These are phyloP conservation scores for Aspergillus proliferans DNA, from an alignment of 2,329 filamentous ascomycete species.

Conservation along the genomic window DNA sequence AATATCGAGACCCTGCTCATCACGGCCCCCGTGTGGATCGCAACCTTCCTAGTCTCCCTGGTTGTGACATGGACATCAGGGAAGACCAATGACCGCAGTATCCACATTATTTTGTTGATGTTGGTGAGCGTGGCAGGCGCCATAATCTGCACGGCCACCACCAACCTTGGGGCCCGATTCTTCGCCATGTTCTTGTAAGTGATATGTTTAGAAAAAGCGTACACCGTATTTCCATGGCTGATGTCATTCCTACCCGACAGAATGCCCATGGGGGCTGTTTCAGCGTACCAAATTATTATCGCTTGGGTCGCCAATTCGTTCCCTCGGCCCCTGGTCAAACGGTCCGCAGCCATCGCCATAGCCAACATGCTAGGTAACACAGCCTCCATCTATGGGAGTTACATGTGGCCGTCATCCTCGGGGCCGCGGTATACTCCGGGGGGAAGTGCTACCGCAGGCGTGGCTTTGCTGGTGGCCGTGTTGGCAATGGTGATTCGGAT, in stretches of 20 bases:
- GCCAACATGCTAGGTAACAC: slow-evolving; percentile 39
- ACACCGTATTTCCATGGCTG: no score
- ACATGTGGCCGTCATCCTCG: slow-evolving; percentile 30
- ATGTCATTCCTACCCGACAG: slow-evolving; percentile 4
- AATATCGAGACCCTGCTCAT: slow-evolving; percentile 43
- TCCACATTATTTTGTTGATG: slow-evolving; percentile 52
- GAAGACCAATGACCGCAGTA: slow-evolving; percentile 49
- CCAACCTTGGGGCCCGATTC: slow-evolving; percentile 48
- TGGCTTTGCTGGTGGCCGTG: slow-evolving; percentile 29
- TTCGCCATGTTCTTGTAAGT: slow-evolving; percentile 55
- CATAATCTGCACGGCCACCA: slow-evolving; percentile 49
- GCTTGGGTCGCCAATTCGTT: slow-evolving; percentile 40
- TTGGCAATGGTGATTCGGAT: slow-evolving; percentile 30
- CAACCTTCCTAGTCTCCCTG: slow-evolving; percentile 49
- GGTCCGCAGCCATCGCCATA: slow-evolving; percentile 37
- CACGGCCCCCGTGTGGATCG: slow-evolving; percentile 50
- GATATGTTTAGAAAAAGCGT: no score
- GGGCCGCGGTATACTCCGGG: slow-evolving; percentile 34
- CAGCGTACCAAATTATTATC: slow-evolving; percentile 39
- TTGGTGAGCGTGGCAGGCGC: slow-evolving; percentile 49
- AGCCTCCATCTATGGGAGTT: slow-evolving; percentile 36
- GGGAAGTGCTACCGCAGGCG: slow-evolving; percentile 28
- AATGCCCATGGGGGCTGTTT: slow-evolving; percentile 51
- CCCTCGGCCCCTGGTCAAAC: slow-evolving; percentile 40
- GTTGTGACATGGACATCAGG: slow-evolving; percentile 52